Evolutionary conservation across 257 asterid genomes (phyloP).

Genomic region (Solanum dulcamara): DNA sequence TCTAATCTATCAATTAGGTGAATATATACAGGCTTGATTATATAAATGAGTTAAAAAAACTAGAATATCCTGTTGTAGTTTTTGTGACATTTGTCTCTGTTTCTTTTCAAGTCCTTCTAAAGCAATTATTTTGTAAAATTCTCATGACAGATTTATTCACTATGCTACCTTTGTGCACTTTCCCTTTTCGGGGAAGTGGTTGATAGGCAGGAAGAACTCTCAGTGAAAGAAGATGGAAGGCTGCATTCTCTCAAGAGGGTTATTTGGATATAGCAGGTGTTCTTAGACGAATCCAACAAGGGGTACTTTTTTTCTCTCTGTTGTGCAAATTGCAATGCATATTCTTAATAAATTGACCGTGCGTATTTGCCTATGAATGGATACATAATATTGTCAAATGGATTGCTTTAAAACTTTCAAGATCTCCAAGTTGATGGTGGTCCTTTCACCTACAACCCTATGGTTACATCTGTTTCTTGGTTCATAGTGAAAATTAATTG

Average conservation of each 20-base stretch:
- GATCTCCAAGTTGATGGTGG: neutral
- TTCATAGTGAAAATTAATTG: neutral
- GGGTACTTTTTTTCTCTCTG: constrained; percentile 32
- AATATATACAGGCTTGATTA: neutral
- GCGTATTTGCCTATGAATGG: neutral
- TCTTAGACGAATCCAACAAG: constrained; percentile 89
- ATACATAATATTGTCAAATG: neutral
- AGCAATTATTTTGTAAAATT: neutral
- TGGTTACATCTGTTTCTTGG: neutral
- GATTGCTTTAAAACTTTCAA: neutral
- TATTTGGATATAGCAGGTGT: constrained; percentile 83
- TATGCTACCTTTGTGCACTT: neutral
- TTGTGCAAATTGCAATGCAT: neutral
- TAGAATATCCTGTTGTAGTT: neutral
- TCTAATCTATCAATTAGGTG: neutral
- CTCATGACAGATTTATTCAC: neutral
- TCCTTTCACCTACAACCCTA: neutral
- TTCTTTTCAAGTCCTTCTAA: neutral
- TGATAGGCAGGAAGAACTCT: constrained; percentile 78
- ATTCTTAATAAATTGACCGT: neutral
- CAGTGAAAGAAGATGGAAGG: constrained; percentile 92
- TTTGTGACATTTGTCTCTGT: neutral
- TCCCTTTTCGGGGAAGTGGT: neutral
- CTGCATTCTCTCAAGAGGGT: constrained; percentile 73
- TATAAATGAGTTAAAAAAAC: neutral